Percentiles rank a stretch among this genome's conserved stretches.
These are phyloP conservation scores for Gossypium rotundifolium DNA, from an alignment of 345 rosid genomes.

Conservation along the genomic window DNA sequence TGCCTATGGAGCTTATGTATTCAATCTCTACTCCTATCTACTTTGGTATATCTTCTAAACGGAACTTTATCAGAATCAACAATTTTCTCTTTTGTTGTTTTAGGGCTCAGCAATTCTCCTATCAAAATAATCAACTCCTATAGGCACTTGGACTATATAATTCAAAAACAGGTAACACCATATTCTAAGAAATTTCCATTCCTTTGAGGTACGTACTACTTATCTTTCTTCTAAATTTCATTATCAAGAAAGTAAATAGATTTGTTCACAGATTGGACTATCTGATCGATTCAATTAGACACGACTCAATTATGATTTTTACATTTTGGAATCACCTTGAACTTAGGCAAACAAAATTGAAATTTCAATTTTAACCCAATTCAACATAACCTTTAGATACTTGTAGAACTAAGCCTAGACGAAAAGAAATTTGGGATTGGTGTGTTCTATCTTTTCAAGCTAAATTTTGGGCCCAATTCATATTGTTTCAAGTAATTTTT, in stretches of 20 bases:
- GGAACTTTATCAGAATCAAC: not conserved
- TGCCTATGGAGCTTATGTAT: not conserved
- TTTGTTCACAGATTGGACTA: not conserved
- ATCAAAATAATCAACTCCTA: not conserved
- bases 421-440: no score
- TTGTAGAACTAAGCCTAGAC: no score
- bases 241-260: not conserved
- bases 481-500: no score
- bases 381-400: no score
- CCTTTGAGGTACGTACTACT: not conserved
- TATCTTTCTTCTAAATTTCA: not conserved
- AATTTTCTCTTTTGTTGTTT: not conserved
- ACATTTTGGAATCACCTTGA: no score
- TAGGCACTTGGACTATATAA: not conserved
- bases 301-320: no score
- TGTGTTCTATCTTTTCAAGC: no score
- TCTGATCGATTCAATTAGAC: no score
- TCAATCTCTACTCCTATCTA: not conserved
- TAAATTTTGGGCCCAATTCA: no score
- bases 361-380: no score
- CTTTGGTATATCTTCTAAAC: not conserved
- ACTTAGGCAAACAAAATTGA: no score
- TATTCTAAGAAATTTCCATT: not conserved
- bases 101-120: not conserved
- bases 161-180: not conserved